These are phyloP conservation scores for Pythium monospermum DNA, from an alignment of 352 stramenopile genomes.

Conservation along the genomic window DNA sequence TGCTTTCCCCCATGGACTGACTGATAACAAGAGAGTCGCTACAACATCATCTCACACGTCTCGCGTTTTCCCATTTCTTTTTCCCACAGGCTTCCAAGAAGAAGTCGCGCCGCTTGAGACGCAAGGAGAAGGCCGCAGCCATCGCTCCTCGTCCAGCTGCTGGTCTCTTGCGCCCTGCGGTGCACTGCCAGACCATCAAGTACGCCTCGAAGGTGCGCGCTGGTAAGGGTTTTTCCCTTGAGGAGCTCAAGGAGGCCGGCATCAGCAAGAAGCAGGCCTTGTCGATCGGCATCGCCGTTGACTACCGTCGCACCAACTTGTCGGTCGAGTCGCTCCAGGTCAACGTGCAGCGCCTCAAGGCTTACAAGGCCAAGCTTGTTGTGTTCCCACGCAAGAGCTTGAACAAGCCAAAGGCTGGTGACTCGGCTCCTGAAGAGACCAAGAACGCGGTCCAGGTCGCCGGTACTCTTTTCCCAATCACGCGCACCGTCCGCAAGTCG, in stretches of 20 bases:
- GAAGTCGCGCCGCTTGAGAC: constrained; percentile 91
- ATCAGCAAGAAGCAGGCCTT: constrained; percentile 94
- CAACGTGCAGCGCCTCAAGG: constrained; percentile 98
- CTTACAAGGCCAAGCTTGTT: constrained; percentile 98
- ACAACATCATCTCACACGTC: not conserved
- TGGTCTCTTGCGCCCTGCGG: constrained; percentile 94
- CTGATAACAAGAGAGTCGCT: too few species aligned
- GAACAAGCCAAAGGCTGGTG: constrained; percentile 94
- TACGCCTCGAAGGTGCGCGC: constrained; percentile 98
- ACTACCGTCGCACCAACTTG: constrained; percentile 98
- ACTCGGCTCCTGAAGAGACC: constrained; percentile 89
- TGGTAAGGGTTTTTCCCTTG: constrained; percentile 98
- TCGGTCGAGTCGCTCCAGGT: constrained; percentile 93
- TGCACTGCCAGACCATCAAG: constrained; percentile 98
- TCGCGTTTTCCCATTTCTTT: not conserved
- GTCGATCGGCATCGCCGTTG: constrained; percentile 98
- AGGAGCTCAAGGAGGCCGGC: constrained; percentile 98
- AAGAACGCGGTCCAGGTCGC: constrained; percentile 90
- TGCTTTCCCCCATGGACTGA: too few species aligned
- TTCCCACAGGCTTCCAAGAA: constrained; percentile 96
- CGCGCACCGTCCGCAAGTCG: constrained; percentile 70
- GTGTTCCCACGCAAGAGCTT: constrained; percentile 97
- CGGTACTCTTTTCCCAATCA: constrained; percentile 74
- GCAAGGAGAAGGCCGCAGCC: constrained; percentile 96
- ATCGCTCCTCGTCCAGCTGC: constrained; percentile 96